Percentiles rank a stretch among this genome's conserved stretches.
Evolutionary conservation across 176 grass and related monocot species (phyloP).

Genomic region (Paspalum notatum): DNA sequence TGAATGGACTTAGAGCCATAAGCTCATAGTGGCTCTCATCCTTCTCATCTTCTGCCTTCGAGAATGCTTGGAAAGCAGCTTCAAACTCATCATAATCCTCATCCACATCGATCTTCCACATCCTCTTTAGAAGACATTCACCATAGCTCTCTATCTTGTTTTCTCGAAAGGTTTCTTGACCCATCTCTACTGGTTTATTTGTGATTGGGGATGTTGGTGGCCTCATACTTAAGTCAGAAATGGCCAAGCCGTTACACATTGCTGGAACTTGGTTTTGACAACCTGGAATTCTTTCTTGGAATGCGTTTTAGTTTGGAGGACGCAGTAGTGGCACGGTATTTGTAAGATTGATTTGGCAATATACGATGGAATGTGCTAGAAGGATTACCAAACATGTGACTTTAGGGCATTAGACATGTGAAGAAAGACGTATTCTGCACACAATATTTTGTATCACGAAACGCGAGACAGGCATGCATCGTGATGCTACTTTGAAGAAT

Average conservation of each 20-base stretch:
- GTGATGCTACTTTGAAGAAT: neutral
- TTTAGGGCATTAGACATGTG: neutral
- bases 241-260: neutral
- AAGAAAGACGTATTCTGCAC: neutral
- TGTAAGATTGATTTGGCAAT: neutral
- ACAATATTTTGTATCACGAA: neutral
- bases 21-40: slow-evolving; percentile 32
- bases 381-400: neutral
- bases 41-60: neutral
- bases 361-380: neutral
- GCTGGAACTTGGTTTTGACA: neutral
- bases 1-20: neutral
- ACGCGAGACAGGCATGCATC: neutral
- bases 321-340: neutral
- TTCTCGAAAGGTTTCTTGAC: neutral
- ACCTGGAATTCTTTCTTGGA: neutral
- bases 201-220: neutral
- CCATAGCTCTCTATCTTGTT: neutral
- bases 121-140: neutral
- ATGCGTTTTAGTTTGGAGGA: neutral
- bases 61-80: slow-evolving; percentile 44
- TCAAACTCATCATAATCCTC: slow-evolving; percentile 37
- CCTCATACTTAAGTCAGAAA: neutral
- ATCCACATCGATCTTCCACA: neutral
- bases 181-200: neutral